Evolutionary conservation across 306 rosid genomes (phyloP).

Genomic region (Pterocarpus macrocarpus): DNA sequence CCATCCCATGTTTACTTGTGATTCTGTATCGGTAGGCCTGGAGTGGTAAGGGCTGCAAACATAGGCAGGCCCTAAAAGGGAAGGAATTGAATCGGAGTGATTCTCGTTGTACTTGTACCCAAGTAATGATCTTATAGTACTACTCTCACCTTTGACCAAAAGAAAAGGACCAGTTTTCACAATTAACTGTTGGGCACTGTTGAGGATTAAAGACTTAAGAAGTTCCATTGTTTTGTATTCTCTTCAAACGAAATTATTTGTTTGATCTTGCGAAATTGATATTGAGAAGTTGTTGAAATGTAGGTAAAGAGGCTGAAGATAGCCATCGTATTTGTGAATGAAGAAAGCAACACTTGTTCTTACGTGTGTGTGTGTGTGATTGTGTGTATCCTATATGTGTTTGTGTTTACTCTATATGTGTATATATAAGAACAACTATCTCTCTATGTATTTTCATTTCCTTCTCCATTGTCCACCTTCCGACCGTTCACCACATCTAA

Average conservation of each 20-base stretch:
- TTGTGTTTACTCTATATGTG: too few relatives aligned
- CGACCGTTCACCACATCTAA: neutral
- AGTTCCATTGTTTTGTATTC: neutral
- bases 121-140: conserved; percentile 1
- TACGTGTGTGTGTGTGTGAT: too few relatives aligned
- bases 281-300: neutral
- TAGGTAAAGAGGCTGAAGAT: neutral
- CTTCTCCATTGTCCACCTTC: neutral
- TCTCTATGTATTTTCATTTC: conserved; percentile 6
- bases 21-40: conserved; percentile 33
- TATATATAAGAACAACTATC: neutral
- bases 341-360: neutral
- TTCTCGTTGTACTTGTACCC: conserved; percentile 6
- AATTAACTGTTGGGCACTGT: neutral
- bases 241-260: neutral
- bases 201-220: neutral
- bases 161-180: neutral
- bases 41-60: conserved; percentile 44
- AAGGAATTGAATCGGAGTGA: conserved; percentile 31
- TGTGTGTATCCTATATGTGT: too few relatives aligned
- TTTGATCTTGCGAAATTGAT: conserved; percentile 1
- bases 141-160: conserved; percentile 9
- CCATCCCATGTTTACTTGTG: conserved; percentile 14
- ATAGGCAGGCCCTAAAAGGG: conserved; percentile 46
- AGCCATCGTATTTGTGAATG: neutral